Evolutionary conservation across 2,329 filamentous ascomycete species (phyloP).

Genomic region (Periconia sp.): DNA sequence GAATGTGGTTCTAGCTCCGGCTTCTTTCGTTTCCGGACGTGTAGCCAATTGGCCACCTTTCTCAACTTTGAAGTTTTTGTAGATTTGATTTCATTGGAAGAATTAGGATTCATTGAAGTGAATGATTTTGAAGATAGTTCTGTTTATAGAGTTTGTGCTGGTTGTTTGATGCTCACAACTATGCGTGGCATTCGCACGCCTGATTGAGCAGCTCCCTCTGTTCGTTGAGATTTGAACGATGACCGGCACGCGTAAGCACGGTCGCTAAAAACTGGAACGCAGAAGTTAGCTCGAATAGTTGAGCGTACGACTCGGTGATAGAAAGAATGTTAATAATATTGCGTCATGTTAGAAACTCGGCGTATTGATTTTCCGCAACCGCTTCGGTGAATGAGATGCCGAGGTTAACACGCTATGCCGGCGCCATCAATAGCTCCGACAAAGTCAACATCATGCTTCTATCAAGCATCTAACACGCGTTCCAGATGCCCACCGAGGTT

Average conservation of each 20-base stretch:
- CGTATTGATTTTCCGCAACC: neutral
- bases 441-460: neutral
- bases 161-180: too few relatives aligned
- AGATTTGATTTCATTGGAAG: neutral
- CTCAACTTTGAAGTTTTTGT: neutral
- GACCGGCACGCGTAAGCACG: too few relatives aligned
- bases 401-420: constrained; percentile 17
- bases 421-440: constrained; percentile 10
- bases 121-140: too few relatives aligned
- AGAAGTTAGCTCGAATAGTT: too few relatives aligned
- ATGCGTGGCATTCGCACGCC: too few relatives aligned
- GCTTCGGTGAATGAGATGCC: constrained; percentile 5
- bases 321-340: too few relatives aligned
- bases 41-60: neutral
- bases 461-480: neutral
- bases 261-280: too few relatives aligned
- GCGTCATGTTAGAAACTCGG: neutral
- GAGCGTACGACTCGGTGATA: too few relatives aligned
- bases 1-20: neutral
- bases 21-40: neutral
- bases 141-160: too few relatives aligned
- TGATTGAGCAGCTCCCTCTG: too few relatives aligned
- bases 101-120: too few relatives aligned
- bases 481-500: constrained; percentile 56
- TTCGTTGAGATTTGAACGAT: too few relatives aligned